A percentile compares a stretch with the other conserved stretches of the same genome.
Evolutionary conservation across 2,329 filamentous ascomycete genomes (phyloP).

Genomic region (Fusarium irregulare): DNA sequence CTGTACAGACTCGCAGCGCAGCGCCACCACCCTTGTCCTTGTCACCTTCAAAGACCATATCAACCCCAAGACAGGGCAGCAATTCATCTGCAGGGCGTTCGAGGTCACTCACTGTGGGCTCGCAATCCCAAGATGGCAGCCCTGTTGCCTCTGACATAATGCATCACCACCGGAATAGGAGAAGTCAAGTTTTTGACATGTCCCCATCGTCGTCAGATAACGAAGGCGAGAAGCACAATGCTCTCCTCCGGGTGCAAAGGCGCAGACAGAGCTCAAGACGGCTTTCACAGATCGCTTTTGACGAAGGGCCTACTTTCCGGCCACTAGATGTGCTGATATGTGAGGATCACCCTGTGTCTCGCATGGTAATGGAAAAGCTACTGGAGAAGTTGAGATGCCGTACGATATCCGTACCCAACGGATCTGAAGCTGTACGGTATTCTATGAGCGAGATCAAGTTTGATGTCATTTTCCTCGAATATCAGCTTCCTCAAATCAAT

Average conservation of each 20-base stretch:
- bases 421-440: conserved; percentile 90
- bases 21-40: conserved; percentile 63
- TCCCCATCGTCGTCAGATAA: conserved; percentile 98
- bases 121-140: conserved; percentile 93
- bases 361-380: conserved; percentile 98
- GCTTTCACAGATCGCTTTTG: conserved; percentile 88
- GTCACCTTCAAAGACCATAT: conserved; percentile 72
- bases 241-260: conserved; percentile 89
- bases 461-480: conserved; percentile 98
- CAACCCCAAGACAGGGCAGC: conserved; percentile 70
- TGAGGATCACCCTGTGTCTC: conserved; percentile 95
- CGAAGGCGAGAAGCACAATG: conserved; percentile 91
- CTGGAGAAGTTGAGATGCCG: conserved; percentile 95
- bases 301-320: conserved; percentile 86
- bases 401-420: conserved; percentile 90
- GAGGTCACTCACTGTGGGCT: conserved; percentile 91
- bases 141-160: conserved; percentile 75
- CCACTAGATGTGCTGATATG: conserved; percentile 95
- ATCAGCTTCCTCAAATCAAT: conserved; percentile 93
- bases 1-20: conserved; percentile 66
- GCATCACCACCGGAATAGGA: conserved; percentile 85
- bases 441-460: conserved; percentile 98
- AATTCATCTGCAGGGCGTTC: conserved; percentile 75
- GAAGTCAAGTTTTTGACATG: conserved; percentile 95
- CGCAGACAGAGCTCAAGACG: conserved; percentile 95